A percentile compares a stretch with the other conserved stretches of the same genome.
Evolutionary conservation across 164 flowering plant species (phyloP).

Genomic region (Umbellularia californica): DNA sequence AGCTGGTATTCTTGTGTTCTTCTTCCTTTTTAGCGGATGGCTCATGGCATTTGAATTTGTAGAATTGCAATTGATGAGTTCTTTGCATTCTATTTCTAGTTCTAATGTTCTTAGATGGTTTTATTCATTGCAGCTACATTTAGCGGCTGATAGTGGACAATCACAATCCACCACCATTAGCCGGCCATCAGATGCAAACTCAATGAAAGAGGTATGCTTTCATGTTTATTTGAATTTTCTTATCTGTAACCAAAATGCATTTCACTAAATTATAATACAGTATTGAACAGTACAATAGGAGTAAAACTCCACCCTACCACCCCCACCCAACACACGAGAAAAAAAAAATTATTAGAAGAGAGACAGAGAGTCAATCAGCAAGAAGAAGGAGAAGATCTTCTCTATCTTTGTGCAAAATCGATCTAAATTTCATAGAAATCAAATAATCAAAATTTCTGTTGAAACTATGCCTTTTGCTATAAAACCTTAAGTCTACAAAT

Average conservation of each 20-base stretch:
- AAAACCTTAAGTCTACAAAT: too few species aligned
- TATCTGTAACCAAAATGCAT: neutral
- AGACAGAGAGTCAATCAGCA: too few species aligned
- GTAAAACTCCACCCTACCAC: too few species aligned
- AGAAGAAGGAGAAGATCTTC: too few species aligned
- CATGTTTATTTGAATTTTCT: slow-evolving; percentile 1
- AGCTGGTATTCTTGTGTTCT: slow-evolving; percentile 10
- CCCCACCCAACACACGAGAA: too few species aligned
- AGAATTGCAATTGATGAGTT: neutral
- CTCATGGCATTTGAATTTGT: neutral
- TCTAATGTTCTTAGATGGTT: neutral
- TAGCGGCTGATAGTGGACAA: neutral
- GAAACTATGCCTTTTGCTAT: too few species aligned
- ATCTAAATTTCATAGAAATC: too few species aligned
- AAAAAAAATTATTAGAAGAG: too few species aligned
- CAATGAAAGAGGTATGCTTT: slow-evolving; percentile 1
- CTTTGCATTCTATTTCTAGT: slow-evolving; percentile 2
- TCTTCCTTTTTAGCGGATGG: neutral
- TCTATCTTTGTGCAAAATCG: too few species aligned
- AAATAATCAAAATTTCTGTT: too few species aligned
- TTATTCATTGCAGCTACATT: slow-evolving; percentile 10
- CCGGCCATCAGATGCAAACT: neutral
- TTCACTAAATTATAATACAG: too few species aligned
- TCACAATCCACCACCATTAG: neutral
- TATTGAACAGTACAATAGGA: too few species aligned